Evolutionary conservation across 2,329 filamentous ascomycete species (phyloP).

Genomic region (Clarireedia homoeocarpa): DNA sequence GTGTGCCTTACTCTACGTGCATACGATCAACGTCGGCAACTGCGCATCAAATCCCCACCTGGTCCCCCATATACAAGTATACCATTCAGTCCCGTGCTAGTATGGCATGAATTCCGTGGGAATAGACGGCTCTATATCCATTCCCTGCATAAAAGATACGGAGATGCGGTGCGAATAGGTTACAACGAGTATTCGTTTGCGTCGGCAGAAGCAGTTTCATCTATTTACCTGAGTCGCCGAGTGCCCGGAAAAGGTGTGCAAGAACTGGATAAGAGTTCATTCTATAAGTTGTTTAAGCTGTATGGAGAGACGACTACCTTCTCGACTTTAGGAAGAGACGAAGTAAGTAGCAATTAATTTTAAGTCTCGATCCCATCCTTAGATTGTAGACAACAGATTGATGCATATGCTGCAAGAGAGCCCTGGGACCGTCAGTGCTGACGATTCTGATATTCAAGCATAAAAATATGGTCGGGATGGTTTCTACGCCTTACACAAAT

Average conservation of each 20-base stretch:
- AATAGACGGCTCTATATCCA: slow-evolving; percentile 49
- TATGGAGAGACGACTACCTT: slow-evolving; percentile 36
- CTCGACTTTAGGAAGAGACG: slow-evolving; percentile 27
- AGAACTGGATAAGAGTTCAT: slow-evolving; percentile 49
- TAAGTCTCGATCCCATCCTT: neutral
- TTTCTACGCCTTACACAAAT: slow-evolving; percentile 63
- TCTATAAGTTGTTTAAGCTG: slow-evolving; percentile 53
- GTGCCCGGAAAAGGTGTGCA: neutral
- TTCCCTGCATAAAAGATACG: slow-evolving; percentile 45
- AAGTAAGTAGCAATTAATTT: slow-evolving; percentile 13
- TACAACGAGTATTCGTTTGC: slow-evolving; percentile 54
- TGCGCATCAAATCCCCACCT: slow-evolving; percentile 11
- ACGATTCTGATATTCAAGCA: slow-evolving; percentile 49
- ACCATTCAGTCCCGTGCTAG: slow-evolving; percentile 17
- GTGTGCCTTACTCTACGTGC: neutral
- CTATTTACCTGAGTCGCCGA: slow-evolving; percentile 53
- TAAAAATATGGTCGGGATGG: slow-evolving; percentile 51
- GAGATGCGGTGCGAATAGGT: slow-evolving; percentile 48
- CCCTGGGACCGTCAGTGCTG: neutral
- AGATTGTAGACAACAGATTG: too few species aligned
- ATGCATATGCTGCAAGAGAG: neutral
- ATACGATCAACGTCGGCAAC: neutral
- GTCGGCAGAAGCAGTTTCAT: slow-evolving; percentile 47
- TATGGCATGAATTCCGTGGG: slow-evolving; percentile 42
- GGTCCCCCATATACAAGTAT: slow-evolving; percentile 20